Percentiles rank a stretch among this genome's conserved stretches.
phyloP scores from a whole-genome alignment of 1,139 yeast species.

The Magnusiomyces tetraspermus region DNA sequence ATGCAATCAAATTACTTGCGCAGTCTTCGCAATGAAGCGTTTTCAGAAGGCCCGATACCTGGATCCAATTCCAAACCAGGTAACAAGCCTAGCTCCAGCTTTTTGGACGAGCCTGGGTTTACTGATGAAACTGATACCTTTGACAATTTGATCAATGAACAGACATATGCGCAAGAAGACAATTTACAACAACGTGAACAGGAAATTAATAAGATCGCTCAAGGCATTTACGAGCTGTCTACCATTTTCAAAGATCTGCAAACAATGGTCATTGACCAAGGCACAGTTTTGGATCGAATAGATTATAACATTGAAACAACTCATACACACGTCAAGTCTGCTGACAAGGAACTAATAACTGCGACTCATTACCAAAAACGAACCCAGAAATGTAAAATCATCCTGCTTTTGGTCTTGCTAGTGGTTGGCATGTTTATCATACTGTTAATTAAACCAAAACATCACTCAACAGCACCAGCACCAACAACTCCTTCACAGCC shows the following conservation, averaged over 20 bases:
- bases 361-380: slow-evolving; percentile 80
- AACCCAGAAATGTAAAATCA: slow-evolving; percentile 84
- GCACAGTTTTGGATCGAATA: slow-evolving; percentile 82
- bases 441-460: slow-evolving; percentile 58
- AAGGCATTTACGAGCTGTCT: slow-evolving; percentile 86
- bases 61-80: background rate
- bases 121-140: background rate
- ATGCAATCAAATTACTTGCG: slow-evolving; percentile 83
- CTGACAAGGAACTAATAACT: slow-evolving; percentile 64
- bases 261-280: slow-evolving; percentile 86
- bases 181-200: slow-evolving; percentile 55
- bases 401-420: slow-evolving; percentile 57
- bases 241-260: slow-evolving; percentile 93
- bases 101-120: background rate
- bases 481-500: slow-evolving; percentile 9
- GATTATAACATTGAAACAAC: slow-evolving; percentile 84
- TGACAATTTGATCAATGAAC: slow-evolving; percentile 3
- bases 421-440: slow-evolving; percentile 66
- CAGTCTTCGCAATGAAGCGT: slow-evolving; percentile 34
- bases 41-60: slow-evolving; percentile 17
- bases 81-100: background rate
- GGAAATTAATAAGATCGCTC: slow-evolving; percentile 83
- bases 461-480: slow-evolving; percentile 18
- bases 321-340: slow-evolving; percentile 61
- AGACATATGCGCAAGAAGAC: slow-evolving; percentile 15